Conservation (phyloP, 1,139 yeast species). For the Pichia sp. region DNA sequence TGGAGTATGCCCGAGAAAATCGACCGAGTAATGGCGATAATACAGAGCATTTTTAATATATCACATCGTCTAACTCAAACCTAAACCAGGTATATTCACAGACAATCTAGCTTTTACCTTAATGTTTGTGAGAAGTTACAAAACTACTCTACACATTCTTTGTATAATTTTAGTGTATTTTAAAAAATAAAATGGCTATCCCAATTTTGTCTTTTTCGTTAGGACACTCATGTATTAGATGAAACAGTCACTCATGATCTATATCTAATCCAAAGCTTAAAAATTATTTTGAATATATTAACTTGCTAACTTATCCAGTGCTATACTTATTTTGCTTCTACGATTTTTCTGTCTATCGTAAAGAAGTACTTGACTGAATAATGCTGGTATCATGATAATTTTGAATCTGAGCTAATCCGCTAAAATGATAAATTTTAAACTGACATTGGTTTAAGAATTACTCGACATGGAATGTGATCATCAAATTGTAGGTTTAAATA, state of each 20-base stretch:
- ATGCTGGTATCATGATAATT: too few relatives aligned
- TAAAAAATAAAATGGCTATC: slow-evolving; percentile 40
- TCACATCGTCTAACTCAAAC: slow-evolving; percentile 31
- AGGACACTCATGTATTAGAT: slow-evolving; percentile 46
- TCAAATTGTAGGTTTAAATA: too few relatives aligned
- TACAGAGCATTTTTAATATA: slow-evolving; percentile 45
- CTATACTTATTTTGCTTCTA: slow-evolving; percentile 74
- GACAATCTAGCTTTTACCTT: slow-evolving; percentile 33
- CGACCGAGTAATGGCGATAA: slow-evolving; percentile 53
- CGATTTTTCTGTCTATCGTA: too few relatives aligned
- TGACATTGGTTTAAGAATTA: too few relatives aligned
- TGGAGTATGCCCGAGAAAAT: slow-evolving; percentile 42
- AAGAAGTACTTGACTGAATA: too few relatives aligned
- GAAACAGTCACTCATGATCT: slow-evolving; percentile 50
- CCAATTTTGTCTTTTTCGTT: slow-evolving; percentile 47
- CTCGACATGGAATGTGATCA: too few relatives aligned
- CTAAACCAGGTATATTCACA: slow-evolving; percentile 39
- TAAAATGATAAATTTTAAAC: too few relatives aligned
- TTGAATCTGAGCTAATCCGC: too few relatives aligned
- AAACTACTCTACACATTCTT: slow-evolving; percentile 35
- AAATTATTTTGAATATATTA: slow-evolving; percentile 21
- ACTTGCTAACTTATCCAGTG: slow-evolving; percentile 72
- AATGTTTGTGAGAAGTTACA: slow-evolving; percentile 35
- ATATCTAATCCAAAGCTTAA: slow-evolving; percentile 60
- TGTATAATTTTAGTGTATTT: slow-evolving; percentile 50